Conservation (phyloP, 2,329 filamentous ascomycete genomes). For the Penicillium sp. region DNA sequence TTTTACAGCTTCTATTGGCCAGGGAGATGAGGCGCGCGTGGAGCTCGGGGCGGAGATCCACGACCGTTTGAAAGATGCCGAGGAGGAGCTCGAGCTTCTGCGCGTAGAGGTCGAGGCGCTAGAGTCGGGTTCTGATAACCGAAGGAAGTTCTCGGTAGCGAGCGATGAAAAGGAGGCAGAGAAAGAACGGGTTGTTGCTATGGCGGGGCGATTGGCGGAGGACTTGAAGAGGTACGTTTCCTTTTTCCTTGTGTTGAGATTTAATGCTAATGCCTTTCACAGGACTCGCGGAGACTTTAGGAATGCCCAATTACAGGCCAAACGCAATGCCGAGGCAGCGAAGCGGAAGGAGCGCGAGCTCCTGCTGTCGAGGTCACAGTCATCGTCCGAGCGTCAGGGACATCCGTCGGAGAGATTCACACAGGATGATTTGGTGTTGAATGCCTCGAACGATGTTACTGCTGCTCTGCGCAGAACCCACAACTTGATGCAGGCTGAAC, state of each 20-base stretch:
- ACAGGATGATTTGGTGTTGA: slow-evolving; percentile 66
- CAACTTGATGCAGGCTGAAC: slow-evolving; percentile 75
- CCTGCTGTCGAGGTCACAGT: slow-evolving; percentile 56
- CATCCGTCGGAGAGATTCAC: slow-evolving; percentile 50
- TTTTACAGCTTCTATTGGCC: slow-evolving; percentile 56
- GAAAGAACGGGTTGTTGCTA: slow-evolving; percentile 60
- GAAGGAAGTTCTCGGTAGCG: slow-evolving; percentile 27
- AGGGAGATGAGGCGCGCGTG: slow-evolving; percentile 61
- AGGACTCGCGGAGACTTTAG: slow-evolving; percentile 66
- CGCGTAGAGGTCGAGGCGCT: slow-evolving; percentile 72
- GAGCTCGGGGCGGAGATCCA: slow-evolving; percentile 79
- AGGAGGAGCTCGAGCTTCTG: slow-evolving; percentile 78
- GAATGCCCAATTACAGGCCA: slow-evolving; percentile 73
- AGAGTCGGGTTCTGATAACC: slow-evolving; percentile 41
- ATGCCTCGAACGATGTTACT: slow-evolving; percentile 78
- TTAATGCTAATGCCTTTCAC: slow-evolving; percentile 9
- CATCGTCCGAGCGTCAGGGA: slow-evolving; percentile 25
- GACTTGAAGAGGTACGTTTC: slow-evolving; percentile 66
- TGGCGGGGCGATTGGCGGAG: slow-evolving; percentile 60
- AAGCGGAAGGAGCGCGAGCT: slow-evolving; percentile 71
- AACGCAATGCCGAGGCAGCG: slow-evolving; percentile 66
- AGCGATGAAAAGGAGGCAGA: slow-evolving; percentile 56
- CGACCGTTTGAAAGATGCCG: slow-evolving; percentile 67
- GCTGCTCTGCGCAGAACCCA: slow-evolving; percentile 78
- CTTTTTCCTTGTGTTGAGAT: background rate